phyloP scores from a whole-genome alignment of 176 grass and related monocot genomes.

The Urochloa ruziziensis region DNA sequence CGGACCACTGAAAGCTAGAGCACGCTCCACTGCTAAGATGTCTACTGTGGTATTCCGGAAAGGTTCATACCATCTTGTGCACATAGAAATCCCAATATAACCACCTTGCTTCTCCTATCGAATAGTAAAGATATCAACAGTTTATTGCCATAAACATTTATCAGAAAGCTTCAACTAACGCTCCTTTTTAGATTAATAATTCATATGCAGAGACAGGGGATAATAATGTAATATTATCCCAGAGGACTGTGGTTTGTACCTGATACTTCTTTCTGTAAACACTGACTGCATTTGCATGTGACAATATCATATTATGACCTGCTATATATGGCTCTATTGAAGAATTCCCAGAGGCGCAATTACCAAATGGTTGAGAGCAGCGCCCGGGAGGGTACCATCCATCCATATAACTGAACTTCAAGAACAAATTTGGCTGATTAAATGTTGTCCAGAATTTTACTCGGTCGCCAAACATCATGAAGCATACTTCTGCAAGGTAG shows the following conservation, averaged over 20 bases:
- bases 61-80: not conserved
- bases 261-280: conserved; percentile 50
- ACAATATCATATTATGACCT: conserved; percentile 68
- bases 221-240: not conserved
- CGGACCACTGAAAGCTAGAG: not conserved
- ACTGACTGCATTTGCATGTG: conserved; percentile 54
- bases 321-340: conserved; percentile 60
- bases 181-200: not conserved
- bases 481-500: conserved; percentile 51
- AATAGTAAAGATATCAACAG: not conserved
- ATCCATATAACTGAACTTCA: not conserved
- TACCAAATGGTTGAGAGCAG: conserved; percentile 57
- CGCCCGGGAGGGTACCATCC: conserved; percentile 43
- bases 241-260: not conserved
- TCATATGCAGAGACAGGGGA: not conserved
- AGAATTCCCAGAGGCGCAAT: conserved; percentile 58
- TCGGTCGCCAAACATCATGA: conserved; percentile 60
- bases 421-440: conserved; percentile 48
- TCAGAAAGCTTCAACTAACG: not conserved
- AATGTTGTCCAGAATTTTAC: conserved; percentile 62
- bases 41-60: not conserved
- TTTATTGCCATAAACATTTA: not conserved
- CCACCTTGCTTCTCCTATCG: conserved; percentile 46
- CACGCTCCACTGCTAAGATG: not conserved
- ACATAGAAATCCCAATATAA: conserved; percentile 37